Percentiles rank a stretch among this genome's conserved stretches.
Conservation (phyloP, 1,284 basidiomycete species). For the Erythrobasidium hasegawianum region DNA sequence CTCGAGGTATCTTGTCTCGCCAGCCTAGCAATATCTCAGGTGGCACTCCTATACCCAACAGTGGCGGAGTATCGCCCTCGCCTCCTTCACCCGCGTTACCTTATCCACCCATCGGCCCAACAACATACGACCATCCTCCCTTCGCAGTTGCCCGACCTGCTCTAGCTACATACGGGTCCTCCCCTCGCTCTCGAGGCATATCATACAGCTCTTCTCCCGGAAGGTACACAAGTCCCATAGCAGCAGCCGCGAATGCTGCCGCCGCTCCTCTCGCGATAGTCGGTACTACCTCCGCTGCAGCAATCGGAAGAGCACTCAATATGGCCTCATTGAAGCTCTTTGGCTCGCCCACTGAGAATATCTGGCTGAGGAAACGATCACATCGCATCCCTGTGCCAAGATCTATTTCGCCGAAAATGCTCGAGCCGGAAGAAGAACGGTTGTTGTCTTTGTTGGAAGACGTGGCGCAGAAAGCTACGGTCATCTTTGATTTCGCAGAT, state of each 20-base stretch:
- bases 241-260: constrained; percentile 29
- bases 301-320: constrained; percentile 70
- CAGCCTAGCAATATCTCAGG: constrained; percentile 39
- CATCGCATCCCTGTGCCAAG: constrained; percentile 39
- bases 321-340: constrained; percentile 88
- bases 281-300: constrained; percentile 39
- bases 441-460: constrained; percentile 75
- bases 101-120: constrained; percentile 18
- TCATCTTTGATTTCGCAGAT: constrained; percentile 88
- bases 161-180: constrained; percentile 13
- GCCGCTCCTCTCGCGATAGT: constrained; percentile 43
- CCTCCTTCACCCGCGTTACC: constrained; percentile 27
- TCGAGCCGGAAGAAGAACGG: constrained; percentile 76
- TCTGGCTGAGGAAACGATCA: constrained; percentile 45
- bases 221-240: background rate
- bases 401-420: constrained; percentile 46
- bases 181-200: constrained; percentile 4
- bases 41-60: background rate
- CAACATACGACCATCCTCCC: constrained; percentile 27
- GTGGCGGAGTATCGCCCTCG: constrained; percentile 6
- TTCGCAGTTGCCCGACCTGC: constrained; percentile 12
- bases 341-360: constrained; percentile 56
- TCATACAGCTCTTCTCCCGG: constrained; percentile 8
- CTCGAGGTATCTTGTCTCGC: constrained; percentile 44
- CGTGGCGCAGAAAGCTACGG: constrained; percentile 89